Conservation (phyloP, 2,329 filamentous ascomycete genomes). For the Fonsecaea multimorphosa region DNA sequence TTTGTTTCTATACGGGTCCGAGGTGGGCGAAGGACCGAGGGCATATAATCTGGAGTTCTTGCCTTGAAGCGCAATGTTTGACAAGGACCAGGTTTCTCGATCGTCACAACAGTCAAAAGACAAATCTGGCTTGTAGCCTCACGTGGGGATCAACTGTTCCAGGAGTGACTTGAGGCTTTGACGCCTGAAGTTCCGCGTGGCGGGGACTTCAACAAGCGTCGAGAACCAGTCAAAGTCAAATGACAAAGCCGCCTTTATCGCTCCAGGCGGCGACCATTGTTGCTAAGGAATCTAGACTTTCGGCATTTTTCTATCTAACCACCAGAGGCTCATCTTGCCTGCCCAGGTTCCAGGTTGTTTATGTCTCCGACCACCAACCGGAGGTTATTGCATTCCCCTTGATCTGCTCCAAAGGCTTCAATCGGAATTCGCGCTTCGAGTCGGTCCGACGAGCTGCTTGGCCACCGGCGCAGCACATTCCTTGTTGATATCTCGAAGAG, state of each 20-base stretch:
- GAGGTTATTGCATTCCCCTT: neutral
- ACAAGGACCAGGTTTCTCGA: constrained; percentile 2
- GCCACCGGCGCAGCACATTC: neutral
- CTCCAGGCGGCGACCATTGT: neutral
- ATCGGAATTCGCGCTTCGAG: neutral
- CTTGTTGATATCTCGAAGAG: neutral
- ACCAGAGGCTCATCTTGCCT: neutral
- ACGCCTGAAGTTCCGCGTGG: constrained; percentile 14
- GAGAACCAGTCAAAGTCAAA: constrained; percentile 4
- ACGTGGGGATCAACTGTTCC: constrained; percentile 5
- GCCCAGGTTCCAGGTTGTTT: constrained; percentile 1
- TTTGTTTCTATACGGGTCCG: neutral
- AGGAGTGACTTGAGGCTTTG: constrained; percentile 11
- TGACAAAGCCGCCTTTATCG: constrained; percentile 20
- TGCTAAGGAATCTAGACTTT: constrained; percentile 4
- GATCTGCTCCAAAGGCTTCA: constrained; percentile 1
- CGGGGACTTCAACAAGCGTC: constrained; percentile 13
- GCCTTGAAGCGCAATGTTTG: neutral
- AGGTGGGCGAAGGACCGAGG: neutral
- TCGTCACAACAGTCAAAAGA: neutral
- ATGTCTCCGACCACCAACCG: neutral
- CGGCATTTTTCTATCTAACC: neutral
- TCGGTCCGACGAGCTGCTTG: neutral
- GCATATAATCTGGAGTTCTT: neutral
- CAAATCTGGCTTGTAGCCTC: constrained; percentile 8